Percentiles rank a stretch among this genome's conserved stretches.
Evolutionary conservation across 805 yeast genomes (phyloP).

Genomic region (Candida boleticola): DNA sequence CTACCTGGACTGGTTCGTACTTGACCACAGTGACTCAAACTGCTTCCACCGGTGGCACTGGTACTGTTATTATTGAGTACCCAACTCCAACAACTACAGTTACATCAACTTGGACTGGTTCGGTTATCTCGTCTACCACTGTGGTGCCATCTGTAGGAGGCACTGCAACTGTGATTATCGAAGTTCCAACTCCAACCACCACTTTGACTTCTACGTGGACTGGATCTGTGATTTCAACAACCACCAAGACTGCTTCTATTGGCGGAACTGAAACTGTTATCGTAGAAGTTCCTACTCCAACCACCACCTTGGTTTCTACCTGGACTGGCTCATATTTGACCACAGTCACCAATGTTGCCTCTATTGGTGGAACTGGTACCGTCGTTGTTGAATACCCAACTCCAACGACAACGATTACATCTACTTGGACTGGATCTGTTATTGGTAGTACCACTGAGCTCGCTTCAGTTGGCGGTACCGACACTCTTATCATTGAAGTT

Average conservation of each 20-base stretch:
- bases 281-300: slow-evolving; percentile 13
- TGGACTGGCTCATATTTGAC: slow-evolving; percentile 13
- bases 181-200: slow-evolving; percentile 11
- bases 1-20: slow-evolving; percentile 7
- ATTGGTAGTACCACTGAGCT: too few species aligned
- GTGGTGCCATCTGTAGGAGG: slow-evolving; percentile 7
- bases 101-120: slow-evolving; percentile 11
- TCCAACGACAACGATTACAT: too few species aligned
- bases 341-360: slow-evolving; percentile 6
- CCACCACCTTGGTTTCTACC: slow-evolving; percentile 1
- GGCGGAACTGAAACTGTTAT: slow-evolving; percentile 9
- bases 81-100: slow-evolving; percentile 7
- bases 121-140: slow-evolving; percentile 8
- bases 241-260: not conserved
- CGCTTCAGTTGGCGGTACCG: slow-evolving; percentile 4
- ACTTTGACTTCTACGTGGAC: slow-evolving; percentile 8
- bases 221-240: not conserved
- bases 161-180: slow-evolving; percentile 12
- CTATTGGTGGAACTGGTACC: slow-evolving; percentile 9
- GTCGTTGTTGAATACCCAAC: slow-evolving; percentile 6
- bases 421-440: too few species aligned
- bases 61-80: slow-evolving; percentile 12
- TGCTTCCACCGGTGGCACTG: slow-evolving; percentile 9
- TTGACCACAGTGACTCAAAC: too few species aligned
- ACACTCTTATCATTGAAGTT: too few species aligned